Conservation (phyloP, 75 land plant genomes). For the Selaginella tamariscina region DNA sequence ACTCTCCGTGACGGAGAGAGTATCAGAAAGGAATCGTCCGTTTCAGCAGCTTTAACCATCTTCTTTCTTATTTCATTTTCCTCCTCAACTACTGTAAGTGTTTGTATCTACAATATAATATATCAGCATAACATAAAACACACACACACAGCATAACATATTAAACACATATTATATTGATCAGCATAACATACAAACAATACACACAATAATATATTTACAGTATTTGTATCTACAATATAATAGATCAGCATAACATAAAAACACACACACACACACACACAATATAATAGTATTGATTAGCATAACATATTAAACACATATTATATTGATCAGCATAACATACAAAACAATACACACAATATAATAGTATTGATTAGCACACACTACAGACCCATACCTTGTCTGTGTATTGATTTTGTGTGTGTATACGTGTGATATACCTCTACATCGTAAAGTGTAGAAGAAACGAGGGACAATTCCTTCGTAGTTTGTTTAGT, state of each 20-base stretch:
- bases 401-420: not conserved
- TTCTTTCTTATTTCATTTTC: not conserved
- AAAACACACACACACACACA: no score
- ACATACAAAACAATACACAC: no score
- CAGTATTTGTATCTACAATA: not conserved
- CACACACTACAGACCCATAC: not conserved
- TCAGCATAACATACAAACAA: not conserved
- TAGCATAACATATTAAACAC: no score
- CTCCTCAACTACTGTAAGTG: not conserved
- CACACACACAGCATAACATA: no score
- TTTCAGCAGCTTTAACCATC: not conserved
- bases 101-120: not conserved
- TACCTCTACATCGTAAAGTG: not conserved
- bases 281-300: no score
- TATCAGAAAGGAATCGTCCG: conserved; percentile 17
- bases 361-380: no score
- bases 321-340: no score
- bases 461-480: conserved; percentile 19
- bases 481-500: conserved; percentile 31
- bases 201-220: not conserved
- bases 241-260: not conserved
- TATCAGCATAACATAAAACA: not conserved
- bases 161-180: no score
- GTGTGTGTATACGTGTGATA: not conserved
- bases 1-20: conserved; percentile 47